phyloP scores from a whole-genome alignment of 2,329 filamentous ascomycete genomes.

The Orbilia brochopaga region DNA sequence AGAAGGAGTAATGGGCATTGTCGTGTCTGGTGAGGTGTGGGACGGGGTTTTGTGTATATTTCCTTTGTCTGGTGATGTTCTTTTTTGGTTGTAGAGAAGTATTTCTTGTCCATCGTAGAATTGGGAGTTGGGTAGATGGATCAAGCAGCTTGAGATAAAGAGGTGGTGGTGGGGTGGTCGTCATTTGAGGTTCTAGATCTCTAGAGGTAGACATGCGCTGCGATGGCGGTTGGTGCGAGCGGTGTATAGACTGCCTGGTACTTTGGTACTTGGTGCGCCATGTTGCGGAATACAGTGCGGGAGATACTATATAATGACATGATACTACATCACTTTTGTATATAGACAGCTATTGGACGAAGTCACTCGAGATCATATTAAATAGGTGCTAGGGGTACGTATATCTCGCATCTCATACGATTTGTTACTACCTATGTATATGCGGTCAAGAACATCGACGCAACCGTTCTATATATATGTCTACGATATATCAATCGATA shows the following conservation, averaged over 20 bases:
- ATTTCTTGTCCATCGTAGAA: too few relatives aligned
- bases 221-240: too few relatives aligned
- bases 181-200: background rate
- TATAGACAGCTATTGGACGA: slow-evolving; percentile 12
- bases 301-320: too few relatives aligned
- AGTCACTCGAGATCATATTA: background rate
- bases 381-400: too few relatives aligned
- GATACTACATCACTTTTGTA: slow-evolving; percentile 10
- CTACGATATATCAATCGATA: too few relatives aligned
- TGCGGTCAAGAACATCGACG: too few relatives aligned
- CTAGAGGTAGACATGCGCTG: background rate
- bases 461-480: too few relatives aligned
- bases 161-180: background rate
- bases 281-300: too few relatives aligned
- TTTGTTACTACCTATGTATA: too few relatives aligned
- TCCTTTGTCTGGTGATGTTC: background rate
- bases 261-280: too few relatives aligned
- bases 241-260: too few relatives aligned
- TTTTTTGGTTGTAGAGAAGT: slow-evolving; percentile 5
- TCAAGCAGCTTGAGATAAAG: background rate
- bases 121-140: slow-evolving; percentile 2
- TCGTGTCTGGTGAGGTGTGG: background rate
- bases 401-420: too few relatives aligned
- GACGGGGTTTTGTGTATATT: background rate
- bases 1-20: slow-evolving; percentile 28